Conservation (phyloP, 306 rosid species). For the Pueraria montana region DNA sequence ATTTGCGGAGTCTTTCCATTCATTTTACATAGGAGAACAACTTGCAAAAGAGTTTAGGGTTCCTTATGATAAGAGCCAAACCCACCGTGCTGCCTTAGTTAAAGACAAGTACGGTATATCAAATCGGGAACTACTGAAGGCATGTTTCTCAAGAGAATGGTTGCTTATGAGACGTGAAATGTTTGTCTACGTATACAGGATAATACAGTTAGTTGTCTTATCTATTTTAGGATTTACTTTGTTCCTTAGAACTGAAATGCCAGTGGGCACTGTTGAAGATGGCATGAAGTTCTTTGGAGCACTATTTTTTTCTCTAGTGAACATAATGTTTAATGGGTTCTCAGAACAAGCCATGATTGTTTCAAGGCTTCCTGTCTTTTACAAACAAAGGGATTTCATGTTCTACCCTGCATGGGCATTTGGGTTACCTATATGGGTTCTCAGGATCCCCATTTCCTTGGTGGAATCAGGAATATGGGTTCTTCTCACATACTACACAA, state of each 20-base stretch:
- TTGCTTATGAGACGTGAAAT: slow-evolving; percentile 70
- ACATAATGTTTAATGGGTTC: slow-evolving; percentile 85
- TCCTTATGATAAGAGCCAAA: slow-evolving; percentile 64
- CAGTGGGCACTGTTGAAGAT: slow-evolving; percentile 59
- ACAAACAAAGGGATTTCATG: slow-evolving; percentile 77
- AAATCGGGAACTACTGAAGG: slow-evolving; percentile 73
- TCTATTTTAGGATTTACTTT: slow-evolving; percentile 64
- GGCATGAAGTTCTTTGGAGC: slow-evolving; percentile 77
- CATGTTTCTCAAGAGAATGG: slow-evolving; percentile 84
- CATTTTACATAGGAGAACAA: slow-evolving; percentile 65
- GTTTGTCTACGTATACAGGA: slow-evolving; percentile 71
- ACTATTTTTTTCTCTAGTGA: slow-evolving; percentile 67
- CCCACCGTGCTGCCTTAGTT: slow-evolving; percentile 82
- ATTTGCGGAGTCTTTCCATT: slow-evolving; percentile 53
- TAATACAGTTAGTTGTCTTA: slow-evolving; percentile 66
- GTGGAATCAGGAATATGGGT: slow-evolving; percentile 79
- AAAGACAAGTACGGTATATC: slow-evolving; percentile 74
- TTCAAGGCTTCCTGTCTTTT: slow-evolving; percentile 74
- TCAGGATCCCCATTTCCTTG: slow-evolving; percentile 78
- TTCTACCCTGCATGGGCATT: slow-evolving; percentile 92
- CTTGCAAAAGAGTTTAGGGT: slow-evolving; percentile 55
- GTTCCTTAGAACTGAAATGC: slow-evolving; percentile 77
- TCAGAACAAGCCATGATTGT: slow-evolving; percentile 73
- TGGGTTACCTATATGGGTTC: slow-evolving; percentile 75
- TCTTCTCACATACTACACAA: slow-evolving; percentile 75